A percentile compares a stretch with the other conserved stretches of the same genome.
Evolutionary conservation across 2,329 filamentous ascomycete genomes (phyloP).

Genomic region (Metarhizium robertsii): DNA sequence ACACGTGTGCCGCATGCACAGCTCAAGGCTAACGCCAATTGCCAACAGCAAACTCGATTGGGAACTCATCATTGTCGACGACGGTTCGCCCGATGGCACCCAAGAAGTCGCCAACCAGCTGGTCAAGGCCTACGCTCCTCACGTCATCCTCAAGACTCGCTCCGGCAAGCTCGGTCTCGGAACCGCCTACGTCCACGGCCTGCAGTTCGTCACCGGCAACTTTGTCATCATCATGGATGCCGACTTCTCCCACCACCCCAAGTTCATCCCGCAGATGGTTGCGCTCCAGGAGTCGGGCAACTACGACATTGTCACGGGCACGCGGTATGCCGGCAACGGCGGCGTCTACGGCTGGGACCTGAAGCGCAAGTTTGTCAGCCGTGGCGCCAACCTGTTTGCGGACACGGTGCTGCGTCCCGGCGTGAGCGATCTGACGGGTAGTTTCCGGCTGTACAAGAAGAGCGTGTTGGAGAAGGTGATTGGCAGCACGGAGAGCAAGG

Average conservation of each 20-base stretch:
- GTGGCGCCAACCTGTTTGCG: conserved; percentile 89
- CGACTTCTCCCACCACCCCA: conserved; percentile 98
- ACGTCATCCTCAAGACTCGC: conserved; percentile 77
- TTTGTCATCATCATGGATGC: conserved; percentile 99
- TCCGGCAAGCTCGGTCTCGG: conserved; percentile 94
- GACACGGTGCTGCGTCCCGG: conserved; percentile 89
- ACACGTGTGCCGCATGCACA: background rate
- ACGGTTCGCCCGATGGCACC: conserved; percentile 93
- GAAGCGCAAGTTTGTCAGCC: conserved; percentile 74
- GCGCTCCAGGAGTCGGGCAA: conserved; percentile 63
- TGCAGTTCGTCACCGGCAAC: conserved; percentile 85
- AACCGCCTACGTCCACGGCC: conserved; percentile 90
- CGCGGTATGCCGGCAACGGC: conserved; percentile 79
- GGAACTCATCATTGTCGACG: conserved; percentile 97
- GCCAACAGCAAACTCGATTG: conserved; percentile 75
- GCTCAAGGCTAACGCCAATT: background rate
- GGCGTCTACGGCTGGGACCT: conserved; percentile 97
- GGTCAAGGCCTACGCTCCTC: conserved; percentile 70
- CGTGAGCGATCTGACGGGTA: conserved; percentile 91
- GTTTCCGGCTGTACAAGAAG: conserved; percentile 92
- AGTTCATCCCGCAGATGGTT: conserved; percentile 96
- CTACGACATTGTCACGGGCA: conserved; percentile 96
- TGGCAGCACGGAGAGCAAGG: conserved; percentile 83
- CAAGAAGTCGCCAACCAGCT: conserved; percentile 86
- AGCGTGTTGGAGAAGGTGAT: conserved; percentile 84